Base-by-base conservation (phyloP, 2,329 filamentous ascomycete species). In the Lasiodiplodia sp. region DNA sequence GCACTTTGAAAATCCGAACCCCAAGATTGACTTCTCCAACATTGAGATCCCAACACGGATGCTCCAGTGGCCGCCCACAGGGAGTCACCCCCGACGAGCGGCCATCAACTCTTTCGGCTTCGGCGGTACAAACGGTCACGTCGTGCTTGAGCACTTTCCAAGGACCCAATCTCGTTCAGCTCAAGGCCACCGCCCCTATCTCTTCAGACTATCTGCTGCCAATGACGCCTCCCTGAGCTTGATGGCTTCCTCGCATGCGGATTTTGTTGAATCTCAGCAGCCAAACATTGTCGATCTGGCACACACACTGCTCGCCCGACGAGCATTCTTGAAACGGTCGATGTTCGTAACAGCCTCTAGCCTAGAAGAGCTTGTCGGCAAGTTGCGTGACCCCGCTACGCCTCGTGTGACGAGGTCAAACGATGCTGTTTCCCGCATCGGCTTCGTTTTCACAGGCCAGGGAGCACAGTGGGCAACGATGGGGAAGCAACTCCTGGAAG, bases 401-500 rank as follows among this genome's bases (percentile, higher is more conserved):
- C 28, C 28, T 28, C 28, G 28, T 28, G 28, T 6, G 28, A 28
- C 28, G 6, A 28, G 28, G 6, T 28, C 28, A 28, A 28, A 28
- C 6, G 28, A 28, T 28, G 28, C 28, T 28, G 28, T 28, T 28
- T 28, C 28, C 28, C 28, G 28, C 18, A 18, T 70, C 6, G 69
- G 67, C 28, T 71, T 72, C 49, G 72, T 77, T 2, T 78, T 78
- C 71, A 78, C 74, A 4, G 76, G 76, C 1, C 76, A 78, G 69
- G 76, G 76, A 10, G 76, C 76, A 2, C 74, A 77, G 51, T 78
- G 72, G 70, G 28, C 12, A 7, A 56, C 64, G 5, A 70, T 72
- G 68, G 70, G 68, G 7, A 67, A 68, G 18, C 52, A 69, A 40
- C 68, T 72, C 14, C 63, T 60, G 38, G 47, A 70, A 2, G 18